These are phyloP conservation scores for Fusarium transvaalense DNA, from an alignment of 2,329 filamentous ascomycete species.

Conservation along the genomic window DNA sequence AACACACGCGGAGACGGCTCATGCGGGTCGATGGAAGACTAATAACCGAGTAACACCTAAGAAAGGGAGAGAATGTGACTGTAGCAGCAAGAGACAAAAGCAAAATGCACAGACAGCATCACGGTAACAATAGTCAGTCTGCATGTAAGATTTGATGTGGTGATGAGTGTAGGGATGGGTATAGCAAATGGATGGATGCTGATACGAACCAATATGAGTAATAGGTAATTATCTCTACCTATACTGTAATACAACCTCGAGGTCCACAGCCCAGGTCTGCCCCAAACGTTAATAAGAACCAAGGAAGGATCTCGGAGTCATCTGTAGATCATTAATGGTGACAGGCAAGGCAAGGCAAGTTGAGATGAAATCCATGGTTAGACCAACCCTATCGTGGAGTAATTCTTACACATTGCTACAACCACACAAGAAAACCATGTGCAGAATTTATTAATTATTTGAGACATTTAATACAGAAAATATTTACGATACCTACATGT, in stretches of 20 bases:
- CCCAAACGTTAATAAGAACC: constrained; percentile 8
- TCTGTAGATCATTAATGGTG: constrained; percentile 34
- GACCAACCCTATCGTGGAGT: constrained; percentile 4
- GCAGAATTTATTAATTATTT: constrained; percentile 8
- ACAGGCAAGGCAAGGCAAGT: constrained; percentile 6
- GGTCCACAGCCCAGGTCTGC: background rate
- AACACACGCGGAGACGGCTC: constrained; percentile 19
- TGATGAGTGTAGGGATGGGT: background rate
- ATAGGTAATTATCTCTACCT: background rate
- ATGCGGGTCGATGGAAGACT: constrained; percentile 22
- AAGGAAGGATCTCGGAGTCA: constrained; percentile 30
- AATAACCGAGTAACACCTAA: constrained; percentile 10
- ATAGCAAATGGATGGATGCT: background rate
- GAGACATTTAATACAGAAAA: constrained; percentile 31
- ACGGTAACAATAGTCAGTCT: constrained; percentile 20
- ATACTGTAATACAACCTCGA: background rate
- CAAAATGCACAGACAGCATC: constrained; percentile 15
- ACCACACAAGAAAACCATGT: constrained; percentile 35
- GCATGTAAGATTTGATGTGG: constrained; percentile 16
- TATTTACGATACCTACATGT: constrained; percentile 1
- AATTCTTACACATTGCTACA: constrained; percentile 7
- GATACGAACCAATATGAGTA: background rate
- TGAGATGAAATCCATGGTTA: constrained; percentile 15
- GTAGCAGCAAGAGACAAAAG: constrained; percentile 31
- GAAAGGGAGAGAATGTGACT: constrained; percentile 30